A percentile compares a stretch with the other conserved stretches of the same genome.
Evolutionary conservation across 177 flowering plant species (phyloP).

Genomic region (Tripterygium wilfordii): DNA sequence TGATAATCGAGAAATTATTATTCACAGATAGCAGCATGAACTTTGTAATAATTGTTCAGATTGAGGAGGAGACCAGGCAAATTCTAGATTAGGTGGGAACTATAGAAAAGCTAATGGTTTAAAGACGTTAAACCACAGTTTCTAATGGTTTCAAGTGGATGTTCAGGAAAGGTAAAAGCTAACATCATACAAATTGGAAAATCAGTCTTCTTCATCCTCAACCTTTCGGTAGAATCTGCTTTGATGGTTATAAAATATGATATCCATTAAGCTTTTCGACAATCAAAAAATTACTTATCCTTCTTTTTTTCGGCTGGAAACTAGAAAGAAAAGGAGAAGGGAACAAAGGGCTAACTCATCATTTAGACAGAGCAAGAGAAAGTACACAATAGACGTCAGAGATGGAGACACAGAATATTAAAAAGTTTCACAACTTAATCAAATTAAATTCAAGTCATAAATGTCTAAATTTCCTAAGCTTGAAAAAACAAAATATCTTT

Average conservation of each 20-base stretch:
- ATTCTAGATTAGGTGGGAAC: background rate
- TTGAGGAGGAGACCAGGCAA: too few relatives aligned
- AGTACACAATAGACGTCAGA: slow-evolving; percentile 6
- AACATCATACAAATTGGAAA: background rate
- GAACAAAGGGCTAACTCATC: too few relatives aligned
- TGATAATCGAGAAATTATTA: too few relatives aligned
- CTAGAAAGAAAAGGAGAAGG: too few relatives aligned
- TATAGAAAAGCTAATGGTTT: too few relatives aligned
- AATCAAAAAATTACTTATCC: background rate
- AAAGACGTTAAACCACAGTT: too few relatives aligned
- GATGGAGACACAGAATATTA: slow-evolving; percentile 1
- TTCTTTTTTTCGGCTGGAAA: background rate
- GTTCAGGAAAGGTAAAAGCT: background rate
- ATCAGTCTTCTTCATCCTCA: background rate
- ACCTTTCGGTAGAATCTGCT: slow-evolving; percentile 8
- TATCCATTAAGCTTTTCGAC: slow-evolving; percentile 1
- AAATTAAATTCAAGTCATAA: background rate
- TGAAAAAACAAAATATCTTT: background rate
- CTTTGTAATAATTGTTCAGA: too few relatives aligned
- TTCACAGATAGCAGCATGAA: too few relatives aligned
- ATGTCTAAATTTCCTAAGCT: background rate
- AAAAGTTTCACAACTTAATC: background rate
- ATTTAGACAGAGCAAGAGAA: background rate
- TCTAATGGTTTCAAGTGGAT: background rate
- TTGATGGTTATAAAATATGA: background rate